These are phyloP conservation scores for Colletotrichum brevisporum DNA, from an alignment of 2,329 filamentous ascomycete species.

Conservation along the genomic window DNA sequence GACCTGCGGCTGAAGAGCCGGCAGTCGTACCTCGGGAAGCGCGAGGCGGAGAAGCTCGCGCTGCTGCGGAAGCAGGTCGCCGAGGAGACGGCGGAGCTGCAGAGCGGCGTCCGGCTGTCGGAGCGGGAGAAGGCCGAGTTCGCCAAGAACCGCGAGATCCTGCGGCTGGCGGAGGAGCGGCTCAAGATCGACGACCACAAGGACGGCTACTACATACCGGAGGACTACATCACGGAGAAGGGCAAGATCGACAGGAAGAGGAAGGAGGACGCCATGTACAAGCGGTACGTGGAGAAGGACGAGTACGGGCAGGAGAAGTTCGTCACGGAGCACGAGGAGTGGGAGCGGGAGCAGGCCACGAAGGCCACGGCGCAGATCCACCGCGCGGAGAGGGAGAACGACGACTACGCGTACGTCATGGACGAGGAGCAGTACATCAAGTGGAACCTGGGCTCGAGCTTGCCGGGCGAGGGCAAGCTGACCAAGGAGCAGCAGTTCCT, in stretches of 20 bases:
- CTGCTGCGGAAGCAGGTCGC: constrained; percentile 91
- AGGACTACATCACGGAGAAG: constrained; percentile 95
- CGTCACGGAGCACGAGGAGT: constrained; percentile 94
- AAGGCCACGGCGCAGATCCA: constrained; percentile 91
- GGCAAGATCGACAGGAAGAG: constrained; percentile 89
- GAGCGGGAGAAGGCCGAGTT: constrained; percentile 89
- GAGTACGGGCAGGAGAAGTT: constrained; percentile 91
- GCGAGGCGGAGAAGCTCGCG: constrained; percentile 87
- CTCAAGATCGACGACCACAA: constrained; percentile 90
- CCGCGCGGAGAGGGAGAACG: constrained; percentile 79
- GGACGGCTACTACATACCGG: constrained; percentile 93
- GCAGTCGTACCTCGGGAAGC: constrained; percentile 94
- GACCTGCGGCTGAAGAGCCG: constrained; percentile 87
- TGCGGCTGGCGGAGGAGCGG: constrained; percentile 86
- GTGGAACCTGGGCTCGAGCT: constrained; percentile 81
- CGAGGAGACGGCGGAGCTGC: constrained; percentile 87
- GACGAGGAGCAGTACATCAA: constrained; percentile 91
- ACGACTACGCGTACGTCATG: constrained; percentile 93
- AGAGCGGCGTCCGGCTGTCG: constrained; percentile 81
- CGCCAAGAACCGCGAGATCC: constrained; percentile 85
- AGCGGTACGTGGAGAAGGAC: constrained; percentile 88
- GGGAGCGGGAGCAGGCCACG: constrained; percentile 90
- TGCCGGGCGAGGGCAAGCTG: constrained; percentile 80
- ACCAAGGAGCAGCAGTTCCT: constrained; percentile 85
- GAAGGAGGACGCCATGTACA: constrained; percentile 92